Conservation (phyloP, 1,284 basidiomycete species). For the Cyathus pygmaeus region DNA sequence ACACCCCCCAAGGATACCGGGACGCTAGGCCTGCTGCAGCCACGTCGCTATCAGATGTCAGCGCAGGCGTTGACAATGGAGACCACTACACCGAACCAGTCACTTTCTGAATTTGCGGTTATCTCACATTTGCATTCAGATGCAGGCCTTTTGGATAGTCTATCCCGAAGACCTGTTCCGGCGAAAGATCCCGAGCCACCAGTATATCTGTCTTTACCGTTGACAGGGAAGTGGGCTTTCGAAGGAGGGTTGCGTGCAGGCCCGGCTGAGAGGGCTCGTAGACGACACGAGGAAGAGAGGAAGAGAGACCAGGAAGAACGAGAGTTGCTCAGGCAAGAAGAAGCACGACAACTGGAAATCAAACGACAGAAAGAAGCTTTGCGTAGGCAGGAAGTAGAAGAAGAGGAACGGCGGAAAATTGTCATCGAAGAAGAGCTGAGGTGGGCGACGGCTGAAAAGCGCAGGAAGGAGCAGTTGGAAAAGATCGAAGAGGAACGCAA, state of each 20-base stretch:
- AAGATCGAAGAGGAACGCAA: conserved; percentile 62
- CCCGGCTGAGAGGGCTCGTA: conserved; percentile 56
- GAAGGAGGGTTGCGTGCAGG: conserved; percentile 41
- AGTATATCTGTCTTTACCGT: conserved; percentile 26
- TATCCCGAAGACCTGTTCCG: conserved; percentile 3
- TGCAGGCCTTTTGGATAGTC: conserved; percentile 28
- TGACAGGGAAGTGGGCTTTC: conserved; percentile 53
- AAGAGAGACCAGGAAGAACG: conserved; percentile 60
- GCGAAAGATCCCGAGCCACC: conserved; percentile 11
- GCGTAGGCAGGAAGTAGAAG: conserved; percentile 56
- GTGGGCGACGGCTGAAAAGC: conserved; percentile 56
- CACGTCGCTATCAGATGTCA: neutral
- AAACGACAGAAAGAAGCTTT: conserved; percentile 59
- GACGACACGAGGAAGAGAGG: conserved; percentile 49
- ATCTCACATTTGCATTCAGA: conserved; percentile 44
- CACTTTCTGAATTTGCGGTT: conserved; percentile 48
- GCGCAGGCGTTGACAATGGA: neutral
- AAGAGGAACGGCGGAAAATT: conserved; percentile 56
- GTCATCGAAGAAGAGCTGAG: conserved; percentile 62
- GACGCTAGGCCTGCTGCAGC: conserved; percentile 11
- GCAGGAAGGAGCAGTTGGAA: conserved; percentile 56
- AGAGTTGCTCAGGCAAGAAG: conserved; percentile 60
- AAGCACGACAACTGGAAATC: conserved; percentile 55
- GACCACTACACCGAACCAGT: conserved; percentile 1
- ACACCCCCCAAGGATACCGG: conserved; percentile 52